Evolutionary conservation across 2,329 filamentous ascomycete species (phyloP), one percentile per base, ranked within the genome.

Genomic region (Fusarium nematophilum): DNA sequence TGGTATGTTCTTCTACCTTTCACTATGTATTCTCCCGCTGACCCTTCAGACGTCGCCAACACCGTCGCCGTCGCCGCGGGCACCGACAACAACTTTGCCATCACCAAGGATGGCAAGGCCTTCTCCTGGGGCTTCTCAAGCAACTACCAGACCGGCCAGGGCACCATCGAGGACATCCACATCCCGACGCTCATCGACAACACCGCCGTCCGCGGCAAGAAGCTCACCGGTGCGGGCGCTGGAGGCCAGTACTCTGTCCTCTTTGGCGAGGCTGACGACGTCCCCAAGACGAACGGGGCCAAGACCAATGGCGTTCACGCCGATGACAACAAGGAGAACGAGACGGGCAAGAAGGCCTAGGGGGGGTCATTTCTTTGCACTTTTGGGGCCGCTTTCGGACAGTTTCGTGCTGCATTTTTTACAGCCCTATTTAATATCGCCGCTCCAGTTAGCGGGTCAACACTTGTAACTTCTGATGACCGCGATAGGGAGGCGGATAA

Each of bases 101-200:
- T 95, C 66, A 86, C 86, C 60, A 81, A 80, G 40, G 84, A 90
- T 31, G 91, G 91, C 59, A 86, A 87, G 68, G 89, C 87, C 11
- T 93, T 87, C 76, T 86, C 86, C 2, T 95, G 91, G 90, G 92
- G 92, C 9, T 94, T 95, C 79, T 90, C 86, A 5, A 86, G 85
- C 54, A 91, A 89, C 69, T 93, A 91, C 72, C 90, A 93, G 76
- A 93, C 90, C 6, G 92, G 91, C 6, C 88, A 88, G 60, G 90
- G 90, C 31, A 88, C 84, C 2, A 86, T 86, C n/a, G 91, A 95
- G 43, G 92, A 97, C 66, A 84, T 97, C 25, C 83, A 89, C 65
- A 82, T 85, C 18, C 92, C 93, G 0, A 95, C 90, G 0, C 70
- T 89, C 42, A 91, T 97, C 51, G 90, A 96, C 70, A 97, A 97